phyloP scores from a whole-genome alignment of 139 green algal species.

The Zygnema cylindricum region DNA sequence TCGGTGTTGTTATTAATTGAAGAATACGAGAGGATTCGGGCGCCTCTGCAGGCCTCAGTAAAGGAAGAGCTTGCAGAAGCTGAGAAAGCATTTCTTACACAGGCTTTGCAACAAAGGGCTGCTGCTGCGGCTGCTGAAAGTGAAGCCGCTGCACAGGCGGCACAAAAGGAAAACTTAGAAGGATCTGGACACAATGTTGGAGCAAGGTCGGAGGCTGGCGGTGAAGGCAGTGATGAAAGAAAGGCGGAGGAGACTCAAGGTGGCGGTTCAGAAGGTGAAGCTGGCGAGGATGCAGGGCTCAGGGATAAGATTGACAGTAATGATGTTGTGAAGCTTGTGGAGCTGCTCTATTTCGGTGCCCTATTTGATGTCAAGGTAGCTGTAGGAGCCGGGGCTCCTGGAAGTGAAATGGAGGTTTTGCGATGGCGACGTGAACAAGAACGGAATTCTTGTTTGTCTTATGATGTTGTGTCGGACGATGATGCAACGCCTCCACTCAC shows the following conservation, averaged over 20 bases:
- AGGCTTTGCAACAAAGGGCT: background rate
- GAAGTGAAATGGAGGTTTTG: background rate
- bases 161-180: background rate
- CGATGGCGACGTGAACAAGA: background rate
- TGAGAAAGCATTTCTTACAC: slow-evolving; percentile 11
- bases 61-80: slow-evolving; percentile 8
- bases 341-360: slow-evolving; percentile 14
- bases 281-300: background rate
- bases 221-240: background rate
- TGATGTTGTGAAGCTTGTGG: background rate
- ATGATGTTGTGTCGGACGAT: slow-evolving; percentile 19
- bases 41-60: background rate
- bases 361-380: slow-evolving; percentile 6
- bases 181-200: background rate
- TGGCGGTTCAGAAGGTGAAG: background rate
- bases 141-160: background rate
- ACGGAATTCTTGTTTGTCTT: slow-evolving; percentile 15
- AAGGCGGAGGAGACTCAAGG: background rate
- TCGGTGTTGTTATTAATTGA: slow-evolving; percentile 12
- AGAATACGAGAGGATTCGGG: background rate
- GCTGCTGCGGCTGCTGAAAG: slow-evolving; percentile 16
- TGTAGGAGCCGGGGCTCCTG: background rate
- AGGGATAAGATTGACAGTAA: background rate
- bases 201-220: background rate
- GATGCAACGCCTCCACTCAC: slow-evolving; percentile 1